phyloP scores from a whole-genome alignment of 495 filamentous ascomycete species.

The Durotheca rogersii region DNA sequence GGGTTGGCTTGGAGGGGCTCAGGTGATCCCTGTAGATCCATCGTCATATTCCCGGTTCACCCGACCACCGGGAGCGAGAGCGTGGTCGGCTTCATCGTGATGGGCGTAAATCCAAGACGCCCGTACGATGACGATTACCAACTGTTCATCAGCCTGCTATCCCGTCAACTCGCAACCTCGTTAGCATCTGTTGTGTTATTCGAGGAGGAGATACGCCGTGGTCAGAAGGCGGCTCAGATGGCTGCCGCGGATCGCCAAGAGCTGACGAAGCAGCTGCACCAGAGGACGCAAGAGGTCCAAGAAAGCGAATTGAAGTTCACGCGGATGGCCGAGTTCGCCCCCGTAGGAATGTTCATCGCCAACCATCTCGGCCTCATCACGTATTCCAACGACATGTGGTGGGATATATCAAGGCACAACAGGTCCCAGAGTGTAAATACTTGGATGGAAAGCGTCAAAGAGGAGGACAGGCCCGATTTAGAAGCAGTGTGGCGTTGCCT shows the following conservation, averaged over 20 bases:
- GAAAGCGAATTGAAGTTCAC: constrained; percentile 74
- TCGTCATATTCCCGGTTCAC: constrained; percentile 69
- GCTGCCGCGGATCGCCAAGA: constrained; percentile 66
- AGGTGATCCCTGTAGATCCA: constrained; percentile 61
- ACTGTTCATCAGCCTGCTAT: constrained; percentile 68
- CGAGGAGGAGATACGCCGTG: constrained; percentile 70
- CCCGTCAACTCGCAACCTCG: constrained; percentile 67
- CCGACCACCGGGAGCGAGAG: constrained; percentile 63
- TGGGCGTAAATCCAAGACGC: constrained; percentile 67
- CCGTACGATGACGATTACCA: constrained; percentile 70
- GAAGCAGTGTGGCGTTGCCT: constrained; percentile 58
- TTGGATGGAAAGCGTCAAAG: constrained; percentile 67
- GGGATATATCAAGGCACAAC: constrained; percentile 62
- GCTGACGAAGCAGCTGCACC: constrained; percentile 64
- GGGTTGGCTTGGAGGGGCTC: constrained; percentile 65
- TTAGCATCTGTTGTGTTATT: constrained; percentile 71
- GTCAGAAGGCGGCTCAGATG: constrained; percentile 63
- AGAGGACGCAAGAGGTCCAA: constrained; percentile 64
- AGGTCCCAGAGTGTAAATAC: constrained; percentile 50
- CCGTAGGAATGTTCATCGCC: constrained; percentile 72
- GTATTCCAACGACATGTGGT: constrained; percentile 75
- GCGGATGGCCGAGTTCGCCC: constrained; percentile 71
- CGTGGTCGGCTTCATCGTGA: constrained; percentile 65
- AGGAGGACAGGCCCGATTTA: constrained; percentile 59
- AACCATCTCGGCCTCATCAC: constrained; percentile 60